Conservation (phyloP, 2,329 filamentous ascomycete species). For the Aspergillus sojae region DNA sequence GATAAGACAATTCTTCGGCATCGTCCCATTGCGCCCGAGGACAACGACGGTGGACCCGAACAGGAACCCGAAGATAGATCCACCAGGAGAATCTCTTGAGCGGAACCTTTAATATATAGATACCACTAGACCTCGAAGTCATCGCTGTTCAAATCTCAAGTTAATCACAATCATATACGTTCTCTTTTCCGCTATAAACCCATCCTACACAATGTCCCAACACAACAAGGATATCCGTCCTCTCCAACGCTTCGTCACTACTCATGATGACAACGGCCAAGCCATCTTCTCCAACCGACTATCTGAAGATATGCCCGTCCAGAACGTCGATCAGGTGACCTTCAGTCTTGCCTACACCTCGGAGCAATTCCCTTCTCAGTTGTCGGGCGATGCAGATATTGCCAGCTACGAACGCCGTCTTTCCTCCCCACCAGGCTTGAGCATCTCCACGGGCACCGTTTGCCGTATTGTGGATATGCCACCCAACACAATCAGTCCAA, state of each 20-base stretch:
- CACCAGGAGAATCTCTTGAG: background rate
- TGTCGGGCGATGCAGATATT: conserved; percentile 52
- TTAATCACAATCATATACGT: background rate
- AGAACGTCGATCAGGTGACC: conserved; percentile 44
- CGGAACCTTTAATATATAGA: background rate
- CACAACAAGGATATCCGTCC: conserved; percentile 34
- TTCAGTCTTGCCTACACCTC: conserved; percentile 57
- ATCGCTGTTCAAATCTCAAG: background rate
- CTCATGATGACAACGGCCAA: conserved; percentile 36
- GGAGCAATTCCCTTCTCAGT: conserved; percentile 49
- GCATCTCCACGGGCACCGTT: conserved; percentile 49
- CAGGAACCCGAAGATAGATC: background rate
- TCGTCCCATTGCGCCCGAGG: background rate
- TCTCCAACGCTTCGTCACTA: conserved; percentile 34
- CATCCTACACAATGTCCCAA: background rate
- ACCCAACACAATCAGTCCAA: conserved; percentile 44
- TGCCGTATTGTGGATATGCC: conserved; percentile 47
- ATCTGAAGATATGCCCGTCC: conserved; percentile 24
- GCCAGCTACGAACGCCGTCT: conserved; percentile 49
- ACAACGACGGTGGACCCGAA: background rate
- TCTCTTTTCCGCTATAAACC: background rate
- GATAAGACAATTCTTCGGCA: background rate
- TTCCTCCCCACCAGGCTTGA: conserved; percentile 51
- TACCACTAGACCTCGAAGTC: background rate
- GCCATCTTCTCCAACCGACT: conserved; percentile 39